Evolutionary conservation across 2,329 filamentous ascomycete genomes (phyloP).

Genomic region (Diaporthe velutina): DNA sequence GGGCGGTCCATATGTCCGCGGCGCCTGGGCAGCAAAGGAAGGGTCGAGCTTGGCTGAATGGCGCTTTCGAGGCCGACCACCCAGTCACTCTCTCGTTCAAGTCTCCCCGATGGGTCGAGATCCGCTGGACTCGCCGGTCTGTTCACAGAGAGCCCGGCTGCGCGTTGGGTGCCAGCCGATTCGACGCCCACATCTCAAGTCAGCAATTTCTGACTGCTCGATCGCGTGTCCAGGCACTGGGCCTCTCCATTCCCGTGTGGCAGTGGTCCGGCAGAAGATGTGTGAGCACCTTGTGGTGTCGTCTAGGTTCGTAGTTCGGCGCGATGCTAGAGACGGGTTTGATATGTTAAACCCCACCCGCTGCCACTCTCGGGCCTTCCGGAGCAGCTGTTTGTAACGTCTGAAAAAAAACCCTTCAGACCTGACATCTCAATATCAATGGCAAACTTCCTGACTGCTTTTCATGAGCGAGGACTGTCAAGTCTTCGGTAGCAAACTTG

Average conservation of each 20-base stretch:
- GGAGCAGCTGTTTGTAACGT: neutral
- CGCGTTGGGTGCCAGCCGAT: neutral
- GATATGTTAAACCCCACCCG: neutral
- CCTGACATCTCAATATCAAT: neutral
- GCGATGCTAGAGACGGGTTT: neutral
- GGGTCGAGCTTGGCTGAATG: slow-evolving; percentile 5
- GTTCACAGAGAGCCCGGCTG: slow-evolving; percentile 5
- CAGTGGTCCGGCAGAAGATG: neutral
- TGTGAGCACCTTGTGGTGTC: neutral
- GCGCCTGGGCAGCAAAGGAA: neutral
- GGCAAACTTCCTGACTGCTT: neutral
- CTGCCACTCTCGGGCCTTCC: neutral
- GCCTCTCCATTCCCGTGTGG: neutral
- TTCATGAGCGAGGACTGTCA: neutral
- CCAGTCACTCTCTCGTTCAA: neutral
- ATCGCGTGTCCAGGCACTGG: neutral
- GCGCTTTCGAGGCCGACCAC: neutral
- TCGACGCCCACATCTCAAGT: neutral
- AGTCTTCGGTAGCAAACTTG: neutral
- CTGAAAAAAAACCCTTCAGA: neutral
- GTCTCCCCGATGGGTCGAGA: neutral
- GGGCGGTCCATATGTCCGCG: neutral
- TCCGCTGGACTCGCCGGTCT: slow-evolving; percentile 15
- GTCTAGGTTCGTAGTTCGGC: neutral
- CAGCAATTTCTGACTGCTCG: neutral